Evolutionary conservation across 441 rosid species (phyloP), one percentile per base, ranked within the genome.

Genomic region (Euphorbia celastroides): DNA sequence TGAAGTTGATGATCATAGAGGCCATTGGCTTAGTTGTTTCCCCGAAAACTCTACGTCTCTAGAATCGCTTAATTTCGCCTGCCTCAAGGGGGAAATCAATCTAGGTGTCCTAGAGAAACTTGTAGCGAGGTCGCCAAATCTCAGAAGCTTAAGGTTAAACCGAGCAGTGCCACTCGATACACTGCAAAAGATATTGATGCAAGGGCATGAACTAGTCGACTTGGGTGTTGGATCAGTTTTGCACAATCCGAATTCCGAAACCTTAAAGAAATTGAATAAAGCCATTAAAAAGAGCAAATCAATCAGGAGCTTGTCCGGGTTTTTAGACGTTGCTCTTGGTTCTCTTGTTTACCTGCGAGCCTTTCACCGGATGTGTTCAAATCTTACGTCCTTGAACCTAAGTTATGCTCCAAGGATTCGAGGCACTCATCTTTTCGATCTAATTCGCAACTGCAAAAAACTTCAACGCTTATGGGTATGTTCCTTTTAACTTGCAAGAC

Each of bases 401-500:
- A 89, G 99, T 66, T 94, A 92, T 66, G 91, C 97, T 6, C 80
- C 93, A 0, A 97, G 93, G 26, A 72, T 92, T 70, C 84, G 70
- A 41, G 86, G 90, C n/a, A 66, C 63, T 71, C 88, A 87, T 41
- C 89, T 88, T 25, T 81, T 80, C 9, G 84, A 81, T 71, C 81
- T 92, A 59, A 76, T 92, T 75, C 82, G 77, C 30, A 80, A 72
- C 63, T 94, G 96, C 78, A 66, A 68, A 67, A 88, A 82, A 65
- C 91, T 94, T 56, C 91, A 94, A 74, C 82, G 88, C 41, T 68
- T 94, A 70, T 94, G 94, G 99, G 98, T 94, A 79, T 25, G 83
- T 22, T 41, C 64, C 67, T 60, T 41, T 28, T 10, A n/a, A 52
- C 31, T 36, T n/a, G 7, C 16, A 20, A 51, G 26, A 59, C 52